These are phyloP conservation scores for Exobasidium rhododendri DNA, from an alignment of 1,284 basidiomycete species.

Conservation along the genomic window DNA sequence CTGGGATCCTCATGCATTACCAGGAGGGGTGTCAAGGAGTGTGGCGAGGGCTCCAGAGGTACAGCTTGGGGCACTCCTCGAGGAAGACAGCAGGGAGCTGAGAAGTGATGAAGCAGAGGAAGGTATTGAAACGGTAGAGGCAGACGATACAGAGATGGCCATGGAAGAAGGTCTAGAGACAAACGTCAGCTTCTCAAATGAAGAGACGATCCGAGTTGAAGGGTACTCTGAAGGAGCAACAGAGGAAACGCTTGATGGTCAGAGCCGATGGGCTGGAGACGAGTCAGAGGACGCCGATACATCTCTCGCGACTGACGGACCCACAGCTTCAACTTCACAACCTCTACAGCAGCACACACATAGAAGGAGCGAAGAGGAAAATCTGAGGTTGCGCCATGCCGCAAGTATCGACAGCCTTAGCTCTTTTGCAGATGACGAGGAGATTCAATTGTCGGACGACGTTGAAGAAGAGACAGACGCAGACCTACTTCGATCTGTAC, in stretches of 20 bases:
- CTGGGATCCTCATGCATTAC: slow-evolving; percentile 17
- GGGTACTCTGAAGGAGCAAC: background rate
- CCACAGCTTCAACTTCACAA: background rate
- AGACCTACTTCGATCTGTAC: background rate
- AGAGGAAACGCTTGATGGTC: background rate
- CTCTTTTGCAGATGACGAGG: slow-evolving; percentile 12
- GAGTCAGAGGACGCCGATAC: background rate
- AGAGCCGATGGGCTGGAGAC: background rate
- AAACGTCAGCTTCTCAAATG: background rate
- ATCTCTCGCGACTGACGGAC: background rate
- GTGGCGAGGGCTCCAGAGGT: slow-evolving; percentile 30
- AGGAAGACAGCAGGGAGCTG: slow-evolving; percentile 16
- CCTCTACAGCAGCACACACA: background rate
- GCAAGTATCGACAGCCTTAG: slow-evolving; percentile 15
- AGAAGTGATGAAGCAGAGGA: slow-evolving; percentile 11
- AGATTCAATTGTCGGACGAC: slow-evolving; percentile 18
- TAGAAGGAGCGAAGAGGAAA: background rate
- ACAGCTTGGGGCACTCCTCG: slow-evolving; percentile 22
- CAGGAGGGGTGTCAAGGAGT: slow-evolving; percentile 22
- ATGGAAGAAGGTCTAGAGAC: background rate
- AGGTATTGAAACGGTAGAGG: background rate
- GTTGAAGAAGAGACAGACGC: slow-evolving; percentile 8
- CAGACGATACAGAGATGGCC: slow-evolving; percentile 8
- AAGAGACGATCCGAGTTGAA: background rate
- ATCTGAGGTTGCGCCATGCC: background rate